Conservation (phyloP, 768 basidiomycete genomes). For the Lentinula sp. region DNA sequence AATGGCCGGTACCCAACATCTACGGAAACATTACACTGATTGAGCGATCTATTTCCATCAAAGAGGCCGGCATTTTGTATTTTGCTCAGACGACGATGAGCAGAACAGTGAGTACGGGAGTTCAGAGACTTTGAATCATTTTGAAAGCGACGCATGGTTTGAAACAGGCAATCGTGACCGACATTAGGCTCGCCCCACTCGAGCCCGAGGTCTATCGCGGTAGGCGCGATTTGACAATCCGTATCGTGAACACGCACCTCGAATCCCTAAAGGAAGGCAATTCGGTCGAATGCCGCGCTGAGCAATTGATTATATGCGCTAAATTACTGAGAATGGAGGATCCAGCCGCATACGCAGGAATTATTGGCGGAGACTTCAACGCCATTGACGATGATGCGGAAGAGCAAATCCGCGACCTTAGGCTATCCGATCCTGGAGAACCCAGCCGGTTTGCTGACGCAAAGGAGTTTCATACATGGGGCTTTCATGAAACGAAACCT, state of each 20-base stretch:
- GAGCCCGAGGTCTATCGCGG: constrained; percentile 21
- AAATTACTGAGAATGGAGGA: constrained; percentile 36
- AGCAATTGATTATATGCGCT: constrained; percentile 49
- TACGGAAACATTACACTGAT: constrained; percentile 75
- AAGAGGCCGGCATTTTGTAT: constrained; percentile 24
- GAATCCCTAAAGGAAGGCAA: constrained; percentile 53
- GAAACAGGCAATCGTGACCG: constrained; percentile 47
- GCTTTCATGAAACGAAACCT: constrained; percentile 45
- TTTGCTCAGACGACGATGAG: constrained; percentile 31
- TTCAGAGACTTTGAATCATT: neutral
- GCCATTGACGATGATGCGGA: constrained; percentile 44
- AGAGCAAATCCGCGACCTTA: constrained; percentile 30
- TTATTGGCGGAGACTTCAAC: constrained; percentile 74
- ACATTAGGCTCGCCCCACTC: constrained; percentile 40
- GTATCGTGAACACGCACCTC: constrained; percentile 70
- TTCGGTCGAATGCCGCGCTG: constrained; percentile 29
- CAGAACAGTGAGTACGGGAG: constrained; percentile 22
- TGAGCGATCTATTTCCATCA: constrained; percentile 47
- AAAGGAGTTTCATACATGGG: constrained; percentile 59
- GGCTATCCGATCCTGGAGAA: constrained; percentile 57
- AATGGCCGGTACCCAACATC: constrained; percentile 43
- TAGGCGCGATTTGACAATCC: constrained; percentile 38
- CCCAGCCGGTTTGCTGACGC: constrained; percentile 30
- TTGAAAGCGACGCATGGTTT: constrained; percentile 19
- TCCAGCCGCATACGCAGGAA: constrained; percentile 43